phyloP scores from a whole-genome alignment of 2,329 filamentous ascomycete species.

The Penicillium griseofulvum region DNA sequence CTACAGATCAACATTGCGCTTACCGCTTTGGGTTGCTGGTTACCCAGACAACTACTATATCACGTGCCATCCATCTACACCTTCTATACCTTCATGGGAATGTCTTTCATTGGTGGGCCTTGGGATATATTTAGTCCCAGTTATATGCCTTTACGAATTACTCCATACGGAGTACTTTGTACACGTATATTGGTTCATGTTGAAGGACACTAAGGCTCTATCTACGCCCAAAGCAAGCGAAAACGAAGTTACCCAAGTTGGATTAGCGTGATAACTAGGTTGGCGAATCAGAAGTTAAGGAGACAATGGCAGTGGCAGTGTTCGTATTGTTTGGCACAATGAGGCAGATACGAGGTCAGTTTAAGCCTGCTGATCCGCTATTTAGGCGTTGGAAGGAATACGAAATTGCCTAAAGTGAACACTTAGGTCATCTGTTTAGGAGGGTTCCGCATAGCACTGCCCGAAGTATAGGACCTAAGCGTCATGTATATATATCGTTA shows the following conservation, averaged over 20 bases:
- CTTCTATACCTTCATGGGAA: background rate
- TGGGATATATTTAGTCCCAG: background rate
- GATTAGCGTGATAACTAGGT: background rate
- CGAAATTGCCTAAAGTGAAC: background rate
- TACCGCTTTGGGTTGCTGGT: background rate
- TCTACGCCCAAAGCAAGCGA: background rate
- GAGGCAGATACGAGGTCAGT: background rate
- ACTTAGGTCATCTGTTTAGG: background rate
- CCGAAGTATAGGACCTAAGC: background rate
- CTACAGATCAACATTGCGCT: slow-evolving; percentile 5
- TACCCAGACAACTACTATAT: background rate
- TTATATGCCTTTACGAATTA: background rate
- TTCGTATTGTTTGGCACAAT: too few species aligned
- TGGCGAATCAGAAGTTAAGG: background rate
- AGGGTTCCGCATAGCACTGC: background rate
- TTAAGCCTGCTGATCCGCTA: background rate
- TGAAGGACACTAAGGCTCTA: background rate
- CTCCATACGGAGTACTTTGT: background rate
- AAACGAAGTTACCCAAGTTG: background rate
- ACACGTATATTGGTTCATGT: background rate
- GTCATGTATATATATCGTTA: background rate
- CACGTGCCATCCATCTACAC: background rate
- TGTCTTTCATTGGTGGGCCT: background rate
- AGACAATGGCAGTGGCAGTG: too few species aligned
- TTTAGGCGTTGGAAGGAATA: background rate